Percentiles rank a stretch among this genome's conserved stretches.
Evolutionary conservation across 306 rosid species (phyloP).

Genomic region (Canavalia ensiformis): DNA sequence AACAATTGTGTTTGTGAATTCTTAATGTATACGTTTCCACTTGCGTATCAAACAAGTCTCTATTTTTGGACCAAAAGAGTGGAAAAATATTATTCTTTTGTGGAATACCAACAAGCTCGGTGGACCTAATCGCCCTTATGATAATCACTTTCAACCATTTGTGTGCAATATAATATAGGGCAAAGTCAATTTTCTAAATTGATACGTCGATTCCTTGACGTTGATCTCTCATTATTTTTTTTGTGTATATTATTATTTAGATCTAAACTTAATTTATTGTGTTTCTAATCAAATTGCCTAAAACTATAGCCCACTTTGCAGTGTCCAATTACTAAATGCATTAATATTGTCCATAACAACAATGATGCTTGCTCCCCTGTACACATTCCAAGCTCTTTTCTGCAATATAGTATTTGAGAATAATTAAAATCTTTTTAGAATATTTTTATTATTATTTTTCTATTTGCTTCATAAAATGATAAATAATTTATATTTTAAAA

Average conservation of each 20-base stretch:
- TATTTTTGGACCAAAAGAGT: background rate
- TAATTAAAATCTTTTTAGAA: no score
- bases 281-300: background rate
- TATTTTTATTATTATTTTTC: no score
- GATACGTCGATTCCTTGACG: background rate
- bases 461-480: no score
- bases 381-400: no score
- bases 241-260: background rate
- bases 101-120: slow-evolving; percentile 20
- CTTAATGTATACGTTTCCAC: slow-evolving; percentile 20
- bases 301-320: background rate
- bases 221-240: background rate
- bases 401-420: no score
- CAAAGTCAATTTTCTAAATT: background rate
- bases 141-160: slow-evolving; percentile 39
- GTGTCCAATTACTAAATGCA: background rate
- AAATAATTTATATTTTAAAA: no score
- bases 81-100: background rate
- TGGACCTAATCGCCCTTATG: background rate
- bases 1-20: slow-evolving; percentile 6
- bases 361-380: background rate
- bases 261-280: background rate
- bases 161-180: background rate
- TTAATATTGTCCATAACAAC: background rate
- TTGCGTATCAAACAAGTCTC: slow-evolving; percentile 41